Evolutionary conservation across 768 basidiomycete species (phyloP).

Genomic region (Auriscalpium vulgare): DNA sequence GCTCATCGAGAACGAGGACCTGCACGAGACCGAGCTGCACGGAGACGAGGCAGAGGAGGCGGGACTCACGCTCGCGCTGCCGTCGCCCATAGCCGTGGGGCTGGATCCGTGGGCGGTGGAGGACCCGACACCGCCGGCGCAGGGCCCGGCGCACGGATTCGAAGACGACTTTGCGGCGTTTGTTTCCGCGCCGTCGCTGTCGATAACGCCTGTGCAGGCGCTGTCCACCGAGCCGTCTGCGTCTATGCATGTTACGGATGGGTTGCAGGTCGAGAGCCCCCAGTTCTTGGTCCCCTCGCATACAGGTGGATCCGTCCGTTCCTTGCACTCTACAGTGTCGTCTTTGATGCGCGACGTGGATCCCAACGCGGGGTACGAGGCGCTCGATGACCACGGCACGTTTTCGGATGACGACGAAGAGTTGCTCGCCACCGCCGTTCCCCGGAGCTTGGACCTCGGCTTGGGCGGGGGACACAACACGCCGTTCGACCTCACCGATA

Average conservation of each 20-base stretch:
- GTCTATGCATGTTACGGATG: not conserved
- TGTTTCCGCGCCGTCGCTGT: conserved; percentile 44
- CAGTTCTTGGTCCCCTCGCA: conserved; percentile 17
- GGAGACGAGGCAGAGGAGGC: conserved; percentile 1
- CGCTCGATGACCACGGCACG: conserved; percentile 9
- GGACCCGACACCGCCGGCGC: conserved; percentile 1
- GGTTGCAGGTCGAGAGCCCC: conserved; percentile 4
- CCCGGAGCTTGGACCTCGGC: not conserved
- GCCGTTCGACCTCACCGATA: conserved; percentile 9
- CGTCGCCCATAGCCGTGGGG: not conserved
- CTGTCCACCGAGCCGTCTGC: not conserved
- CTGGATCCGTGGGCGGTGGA: conserved; percentile 15
- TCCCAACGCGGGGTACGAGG: conserved; percentile 7
- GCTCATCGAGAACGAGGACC: conserved; percentile 45
- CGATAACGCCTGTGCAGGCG: not conserved
- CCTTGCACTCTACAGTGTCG: conserved; percentile 46
- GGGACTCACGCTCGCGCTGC: conserved; percentile 6
- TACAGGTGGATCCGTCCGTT: conserved; percentile 35
- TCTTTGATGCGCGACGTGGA: conserved; percentile 41
- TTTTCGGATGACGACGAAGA: conserved; percentile 1
- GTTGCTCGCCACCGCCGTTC: not conserved
- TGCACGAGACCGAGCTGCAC: conserved; percentile 15
- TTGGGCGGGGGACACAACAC: not conserved
- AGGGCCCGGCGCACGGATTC: conserved; percentile 31
- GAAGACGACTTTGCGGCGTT: conserved; percentile 81